Base-by-base conservation (phyloP, 345 rosid species). In the Ceriops decandra region DNA sequence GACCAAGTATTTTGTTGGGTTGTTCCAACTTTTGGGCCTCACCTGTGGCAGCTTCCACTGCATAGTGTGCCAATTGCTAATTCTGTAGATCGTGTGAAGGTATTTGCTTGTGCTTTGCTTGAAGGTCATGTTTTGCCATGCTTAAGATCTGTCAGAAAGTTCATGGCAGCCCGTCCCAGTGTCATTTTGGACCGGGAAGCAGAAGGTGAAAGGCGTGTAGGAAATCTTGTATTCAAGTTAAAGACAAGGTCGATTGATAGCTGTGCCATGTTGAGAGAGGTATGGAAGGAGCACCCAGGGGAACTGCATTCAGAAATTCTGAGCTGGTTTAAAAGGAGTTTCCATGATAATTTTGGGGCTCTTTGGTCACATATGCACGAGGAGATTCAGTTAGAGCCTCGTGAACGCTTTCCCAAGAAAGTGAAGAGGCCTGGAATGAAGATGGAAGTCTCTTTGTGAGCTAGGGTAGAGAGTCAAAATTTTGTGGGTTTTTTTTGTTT, bases 81-180 rank as follows among this genome's bases (percentile, higher is more conserved):
- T 26, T 61, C 63, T 5, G 64, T 20, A 35, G 80, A 81, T n/a
- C 77, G 88, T 1, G 75, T 75, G 35, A 80, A 83, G 1, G 95
- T 71, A 47, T 93, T 91, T 63, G 90, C 86, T 6, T 93, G 73
- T 76, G 87, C 97, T 35, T 78, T 93, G 61, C 97, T 93, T 5
- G 86, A 84, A 72, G 98, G 98, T 53, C 84, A 79, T 51, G 93
- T 90, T 20, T 78, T 90, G 64, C 89, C 88, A n/a, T 87, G 97
- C 77, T 52, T 93, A 51, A 87, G 61, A 69, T 66, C 62, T 15
- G 82, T 75, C 7, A 76, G 77, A 60, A 16, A 64, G 16, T 80
- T 77, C 57, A 63, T 93, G 88, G 85, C 79, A 6, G 85, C 88
- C 2, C 82, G 87, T 51, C 97, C 96, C 13, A 77, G 68, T 72